phyloP scores from a whole-genome alignment of 2,329 filamentous ascomycete species.

The Nemania sp. region DNA sequence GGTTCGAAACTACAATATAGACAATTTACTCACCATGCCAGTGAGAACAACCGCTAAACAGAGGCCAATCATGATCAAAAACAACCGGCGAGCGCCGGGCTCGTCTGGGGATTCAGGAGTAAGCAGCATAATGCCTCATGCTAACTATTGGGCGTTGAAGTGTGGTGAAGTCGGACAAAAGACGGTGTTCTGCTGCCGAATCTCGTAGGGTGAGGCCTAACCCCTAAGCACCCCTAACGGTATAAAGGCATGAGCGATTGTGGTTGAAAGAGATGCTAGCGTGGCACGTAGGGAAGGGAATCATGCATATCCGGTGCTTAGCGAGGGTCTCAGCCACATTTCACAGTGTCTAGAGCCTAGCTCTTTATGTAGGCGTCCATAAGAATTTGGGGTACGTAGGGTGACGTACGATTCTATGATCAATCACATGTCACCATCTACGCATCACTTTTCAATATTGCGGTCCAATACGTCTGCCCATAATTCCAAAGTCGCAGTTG shows the following conservation, averaged over 20 bases:
- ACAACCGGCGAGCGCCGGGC: conserved; percentile 1
- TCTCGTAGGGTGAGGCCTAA: not conserved
- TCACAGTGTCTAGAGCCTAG: not conserved
- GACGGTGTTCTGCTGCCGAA: not conserved
- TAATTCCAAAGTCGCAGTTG: no score
- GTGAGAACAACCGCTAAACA: conserved; percentile 36
- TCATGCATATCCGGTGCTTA: not conserved
- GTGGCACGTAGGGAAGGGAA: not conserved
- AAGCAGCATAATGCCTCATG: not conserved
- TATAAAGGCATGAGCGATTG: not conserved
- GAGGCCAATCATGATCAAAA: conserved; percentile 24
- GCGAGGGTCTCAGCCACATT: not conserved
- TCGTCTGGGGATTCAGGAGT: not conserved
- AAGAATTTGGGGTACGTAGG: not conserved
- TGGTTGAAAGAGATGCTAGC: not conserved
- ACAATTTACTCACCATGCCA: conserved; percentile 21
- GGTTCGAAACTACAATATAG: no score
- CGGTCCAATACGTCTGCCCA: no score
- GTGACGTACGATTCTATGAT: not conserved
- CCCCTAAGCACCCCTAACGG: not conserved
- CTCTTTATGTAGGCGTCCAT: not conserved
- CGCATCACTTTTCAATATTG: not conserved
- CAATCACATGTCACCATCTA: not conserved
- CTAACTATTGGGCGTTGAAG: not conserved
- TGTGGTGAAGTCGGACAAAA: not conserved